Conservation (phyloP, 441 rosid genomes). For the Gossypium aridum region DNA sequence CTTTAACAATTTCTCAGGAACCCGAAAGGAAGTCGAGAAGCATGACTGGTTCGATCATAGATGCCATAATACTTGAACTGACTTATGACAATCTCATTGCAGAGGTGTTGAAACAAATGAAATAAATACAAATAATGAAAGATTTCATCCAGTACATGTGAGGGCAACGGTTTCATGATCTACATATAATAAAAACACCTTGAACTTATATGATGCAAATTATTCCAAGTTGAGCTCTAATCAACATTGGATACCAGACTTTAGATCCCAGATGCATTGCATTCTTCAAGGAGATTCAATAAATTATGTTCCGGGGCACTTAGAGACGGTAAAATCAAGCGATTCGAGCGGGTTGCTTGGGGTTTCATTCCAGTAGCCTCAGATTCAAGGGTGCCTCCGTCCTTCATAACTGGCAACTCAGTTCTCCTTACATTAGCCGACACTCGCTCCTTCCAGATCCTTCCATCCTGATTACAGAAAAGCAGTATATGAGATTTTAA, state of each 20-base stretch:
- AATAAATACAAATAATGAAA: background rate
- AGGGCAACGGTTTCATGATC: background rate
- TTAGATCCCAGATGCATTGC: slow-evolving; percentile 57
- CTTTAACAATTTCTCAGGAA: background rate
- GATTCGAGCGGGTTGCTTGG: slow-evolving; percentile 30
- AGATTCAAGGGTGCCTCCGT: slow-evolving; percentile 21
- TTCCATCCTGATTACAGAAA: slow-evolving; percentile 58
- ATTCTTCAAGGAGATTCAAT: slow-evolving; percentile 74
- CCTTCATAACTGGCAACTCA: slow-evolving; percentile 59
- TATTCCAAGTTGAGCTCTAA: background rate
- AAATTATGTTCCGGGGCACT: slow-evolving; percentile 90
- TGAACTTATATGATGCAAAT: slow-evolving; percentile 5
- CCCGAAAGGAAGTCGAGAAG: background rate
- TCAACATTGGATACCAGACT: slow-evolving; percentile 12
- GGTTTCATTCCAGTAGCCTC: slow-evolving; percentile 27
- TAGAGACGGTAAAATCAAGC: slow-evolving; percentile 67
- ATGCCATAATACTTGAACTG: too few relatives aligned
- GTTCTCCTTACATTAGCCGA: slow-evolving; percentile 50
- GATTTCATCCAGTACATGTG: background rate
- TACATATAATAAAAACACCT: background rate
- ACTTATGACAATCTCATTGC: background rate
- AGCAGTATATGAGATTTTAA: background rate
- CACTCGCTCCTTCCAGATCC: slow-evolving; percentile 84
- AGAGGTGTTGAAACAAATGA: background rate
- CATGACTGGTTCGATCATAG: background rate